Conservation (phyloP, 164 flowering plant genomes). For the Piper longum region DNA sequence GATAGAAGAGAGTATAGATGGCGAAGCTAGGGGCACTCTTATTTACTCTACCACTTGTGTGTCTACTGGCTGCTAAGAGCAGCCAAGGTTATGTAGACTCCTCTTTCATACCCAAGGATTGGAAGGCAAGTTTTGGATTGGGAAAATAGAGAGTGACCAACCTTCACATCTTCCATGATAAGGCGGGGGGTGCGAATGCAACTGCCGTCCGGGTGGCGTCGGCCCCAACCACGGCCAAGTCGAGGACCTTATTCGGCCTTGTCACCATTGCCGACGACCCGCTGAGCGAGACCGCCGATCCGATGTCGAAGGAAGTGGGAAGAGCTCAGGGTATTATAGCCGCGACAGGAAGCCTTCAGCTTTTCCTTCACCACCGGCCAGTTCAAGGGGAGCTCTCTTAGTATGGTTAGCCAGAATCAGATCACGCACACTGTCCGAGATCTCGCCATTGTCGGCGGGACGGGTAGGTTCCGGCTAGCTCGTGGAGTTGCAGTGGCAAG, state of each 20-base stretch:
- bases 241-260: background rate
- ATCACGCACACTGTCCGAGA: background rate
- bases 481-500: conserved; percentile 3
- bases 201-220: conserved; percentile 3
- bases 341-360: background rate
- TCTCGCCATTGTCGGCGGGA: conserved; percentile 7
- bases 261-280: conserved; percentile 2
- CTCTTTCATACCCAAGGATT: too few relatives aligned
- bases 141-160: conserved; percentile 8
- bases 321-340: conserved; percentile 3
- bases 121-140: background rate
- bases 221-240: conserved; percentile 1
- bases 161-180: conserved; percentile 9
- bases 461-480: conserved; percentile 2
- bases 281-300: conserved; percentile 3
- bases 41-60: too few relatives aligned
- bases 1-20: too few relatives aligned
- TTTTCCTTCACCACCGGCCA: conserved; percentile 2
- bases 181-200: background rate
- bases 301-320: conserved; percentile 1
- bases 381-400: conserved; percentile 8
- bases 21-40: too few relatives aligned
- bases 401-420: conserved; percentile 4
- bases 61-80: too few relatives aligned
- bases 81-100: too few relatives aligned